Evolutionary conservation across 2,329 filamentous ascomycete species (phyloP).

Genomic region (Colletotrichum chlorophyti): DNA sequence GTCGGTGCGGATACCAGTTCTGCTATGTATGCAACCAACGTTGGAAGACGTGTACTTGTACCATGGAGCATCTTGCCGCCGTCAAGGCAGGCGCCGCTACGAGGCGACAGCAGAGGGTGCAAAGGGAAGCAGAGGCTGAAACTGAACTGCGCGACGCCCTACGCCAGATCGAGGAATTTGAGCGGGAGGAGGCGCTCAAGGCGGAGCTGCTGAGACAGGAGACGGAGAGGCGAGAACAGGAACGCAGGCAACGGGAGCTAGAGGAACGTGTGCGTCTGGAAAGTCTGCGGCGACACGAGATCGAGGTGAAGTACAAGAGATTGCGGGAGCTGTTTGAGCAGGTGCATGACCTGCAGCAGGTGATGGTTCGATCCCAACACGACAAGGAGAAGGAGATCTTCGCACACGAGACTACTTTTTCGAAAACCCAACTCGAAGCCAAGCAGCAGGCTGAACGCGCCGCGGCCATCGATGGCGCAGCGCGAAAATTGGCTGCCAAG

Average conservation of each 20-base stretch:
- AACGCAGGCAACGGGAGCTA: constrained; percentile 44
- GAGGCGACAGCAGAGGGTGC: constrained; percentile 42
- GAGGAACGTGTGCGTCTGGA: constrained; percentile 48
- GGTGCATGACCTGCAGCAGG: constrained; percentile 51
- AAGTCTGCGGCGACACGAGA: constrained; percentile 44
- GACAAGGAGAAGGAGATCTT: constrained; percentile 41
- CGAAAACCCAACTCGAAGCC: constrained; percentile 38
- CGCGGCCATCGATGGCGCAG: constrained; percentile 34
- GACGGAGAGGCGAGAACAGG: constrained; percentile 43
- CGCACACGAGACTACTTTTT: constrained; percentile 30
- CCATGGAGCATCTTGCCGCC: constrained; percentile 49
- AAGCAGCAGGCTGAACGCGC: constrained; percentile 42
- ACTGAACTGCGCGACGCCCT: constrained; percentile 44
- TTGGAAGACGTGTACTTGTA: constrained; percentile 78
- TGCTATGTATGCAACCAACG: constrained; percentile 79
- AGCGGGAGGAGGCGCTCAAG: constrained; percentile 52
- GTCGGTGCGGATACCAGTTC: constrained; percentile 80
- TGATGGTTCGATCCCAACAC: constrained; percentile 45
- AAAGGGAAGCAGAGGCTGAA: constrained; percentile 41
- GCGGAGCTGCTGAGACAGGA: constrained; percentile 47
- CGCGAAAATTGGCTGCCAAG: constrained; percentile 39
- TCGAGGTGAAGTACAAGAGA: constrained; percentile 46
- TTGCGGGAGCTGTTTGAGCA: constrained; percentile 43
- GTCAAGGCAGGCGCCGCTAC: constrained; percentile 46
- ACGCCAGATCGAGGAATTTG: constrained; percentile 53